These are phyloP conservation scores for Kodamaea plutei DNA, from an alignment of 1,139 yeast genomes.

Conservation along the genomic window DNA sequence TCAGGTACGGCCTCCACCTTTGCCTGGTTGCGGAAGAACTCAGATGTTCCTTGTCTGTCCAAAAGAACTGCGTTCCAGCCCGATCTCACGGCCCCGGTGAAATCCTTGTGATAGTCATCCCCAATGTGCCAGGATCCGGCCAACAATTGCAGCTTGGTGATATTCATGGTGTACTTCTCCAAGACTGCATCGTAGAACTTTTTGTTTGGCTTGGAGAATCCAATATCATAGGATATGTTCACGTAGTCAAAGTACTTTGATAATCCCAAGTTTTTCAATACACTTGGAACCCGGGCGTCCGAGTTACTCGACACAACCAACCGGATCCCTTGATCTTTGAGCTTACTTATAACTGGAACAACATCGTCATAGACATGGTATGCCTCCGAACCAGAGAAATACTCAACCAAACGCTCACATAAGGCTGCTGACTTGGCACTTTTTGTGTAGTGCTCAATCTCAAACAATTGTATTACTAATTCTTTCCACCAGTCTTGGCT, in stretches of 20 bases:
- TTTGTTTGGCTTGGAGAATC: constrained; percentile 47
- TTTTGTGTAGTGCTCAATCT: constrained; percentile 20
- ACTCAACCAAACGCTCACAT: constrained; percentile 38
- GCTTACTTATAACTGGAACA: constrained; percentile 36
- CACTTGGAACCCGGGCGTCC: constrained; percentile 45
- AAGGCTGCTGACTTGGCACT: constrained; percentile 20
- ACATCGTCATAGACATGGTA: constrained; percentile 55
- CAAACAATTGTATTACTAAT: constrained; percentile 42
- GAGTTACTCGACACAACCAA: constrained; percentile 57
- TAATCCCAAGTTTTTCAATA: constrained; percentile 45
- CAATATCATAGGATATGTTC: constrained; percentile 54
- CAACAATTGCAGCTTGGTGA: constrained; percentile 4
- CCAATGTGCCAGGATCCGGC: constrained; percentile 61
- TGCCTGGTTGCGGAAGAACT: constrained; percentile 17
- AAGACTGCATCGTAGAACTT: constrained; percentile 42
- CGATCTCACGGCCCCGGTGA: constrained; percentile 45
- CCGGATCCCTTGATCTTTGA: constrained; percentile 28
- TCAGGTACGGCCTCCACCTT: constrained; percentile 5
- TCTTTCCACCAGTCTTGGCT: constrained; percentile 58
- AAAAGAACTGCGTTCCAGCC: constrained; percentile 62
- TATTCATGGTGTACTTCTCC: constrained; percentile 3
- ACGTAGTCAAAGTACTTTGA: constrained; percentile 36
- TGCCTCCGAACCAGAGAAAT: constrained; percentile 48
- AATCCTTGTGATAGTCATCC: constrained; percentile 53
- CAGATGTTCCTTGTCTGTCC: constrained; percentile 35